Evolutionary conservation across 1,284 basidiomycete species (phyloP), one percentile per base, ranked within the genome.

Genomic region (Blastosporella zonata): DNA sequence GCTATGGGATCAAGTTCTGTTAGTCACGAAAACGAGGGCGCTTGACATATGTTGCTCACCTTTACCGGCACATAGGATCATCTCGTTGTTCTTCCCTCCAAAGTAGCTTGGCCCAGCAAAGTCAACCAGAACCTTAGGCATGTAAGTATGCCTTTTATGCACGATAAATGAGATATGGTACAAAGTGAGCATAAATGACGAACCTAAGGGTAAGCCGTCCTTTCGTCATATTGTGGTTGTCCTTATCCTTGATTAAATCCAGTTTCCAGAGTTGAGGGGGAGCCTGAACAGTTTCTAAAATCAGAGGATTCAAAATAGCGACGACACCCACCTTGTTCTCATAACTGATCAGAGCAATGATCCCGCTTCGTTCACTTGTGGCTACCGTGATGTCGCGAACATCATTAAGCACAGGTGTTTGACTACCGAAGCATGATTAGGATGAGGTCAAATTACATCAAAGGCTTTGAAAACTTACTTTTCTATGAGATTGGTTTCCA

Each of bases 261-360:
- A 90, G 64, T 62, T 80, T 84, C 87, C 88, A 90, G 7, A 90
- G 67, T 62, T 90, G 87, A 2, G 88, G 87, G n/a, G 87, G 80
- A 5, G 84, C 81, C 85, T 88, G 46, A 47, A 42, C 25, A 45
- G 46, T 18, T 23, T 20, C 20, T 20, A 12, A 13, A 4, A 43
- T 17, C 6, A 18, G 6, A 8, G 22, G 6, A 37, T 5, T 7
- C 23, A 18, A 9, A 8, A 28, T 13, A 13, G 12, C 5, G 20
- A 12, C 7, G 8, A 21, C 28, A 9, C 58, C 41, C 36, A 82
- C 87, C 71, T 84, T 86, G 62, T 79, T 79, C 64, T 87, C 84
- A 57, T 85, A 87, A 60, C 83, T 86, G 47, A 90, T 76, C 43
- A 90, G 64, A 18, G 84, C 85, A 13, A 81, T 70, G 8, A 78